phyloP scores from a whole-genome alignment of 768 basidiomycete species.

The Hygrophorus pudorinus region DNA sequence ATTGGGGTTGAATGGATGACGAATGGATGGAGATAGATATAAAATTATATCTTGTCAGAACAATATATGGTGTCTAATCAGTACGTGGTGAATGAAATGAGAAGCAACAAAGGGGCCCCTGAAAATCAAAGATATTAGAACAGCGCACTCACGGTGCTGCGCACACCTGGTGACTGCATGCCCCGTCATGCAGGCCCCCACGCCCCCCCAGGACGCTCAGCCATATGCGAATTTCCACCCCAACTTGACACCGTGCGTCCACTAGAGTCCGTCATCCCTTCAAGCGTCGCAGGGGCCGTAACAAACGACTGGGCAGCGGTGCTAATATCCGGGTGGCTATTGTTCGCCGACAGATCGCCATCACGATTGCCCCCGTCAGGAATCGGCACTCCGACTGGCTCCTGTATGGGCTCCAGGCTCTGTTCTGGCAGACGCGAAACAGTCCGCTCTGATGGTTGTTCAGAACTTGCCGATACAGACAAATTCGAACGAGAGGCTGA shows the following conservation, averaged over 20 bases:
- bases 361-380: constrained; percentile 11
- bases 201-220: constrained; percentile 25
- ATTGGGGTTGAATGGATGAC: neutral
- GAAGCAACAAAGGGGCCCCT: constrained; percentile 6
- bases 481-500: constrained; percentile 1
- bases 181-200: constrained; percentile 30
- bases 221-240: constrained; percentile 35
- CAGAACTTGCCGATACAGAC: constrained; percentile 6
- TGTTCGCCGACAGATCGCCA: constrained; percentile 14
- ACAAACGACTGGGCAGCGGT: constrained; percentile 62
- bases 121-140: neutral
- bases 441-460: constrained; percentile 9
- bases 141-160: neutral
- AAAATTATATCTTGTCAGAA: constrained; percentile 3
- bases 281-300: constrained; percentile 52
- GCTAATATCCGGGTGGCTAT: constrained; percentile 52
- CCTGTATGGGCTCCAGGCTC: constrained; percentile 3
- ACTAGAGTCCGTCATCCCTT: constrained; percentile 46
- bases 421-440: constrained; percentile 8
- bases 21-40: constrained; percentile 2
- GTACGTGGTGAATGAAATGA: constrained; percentile 16
- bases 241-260: constrained; percentile 38
- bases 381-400: constrained; percentile 15
- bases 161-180: constrained; percentile 3
- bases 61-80: constrained; percentile 22